Evolutionary conservation across 2,329 filamentous ascomycete genomes (phyloP).

Genomic region (Hypoxylon rubiginosum): DNA sequence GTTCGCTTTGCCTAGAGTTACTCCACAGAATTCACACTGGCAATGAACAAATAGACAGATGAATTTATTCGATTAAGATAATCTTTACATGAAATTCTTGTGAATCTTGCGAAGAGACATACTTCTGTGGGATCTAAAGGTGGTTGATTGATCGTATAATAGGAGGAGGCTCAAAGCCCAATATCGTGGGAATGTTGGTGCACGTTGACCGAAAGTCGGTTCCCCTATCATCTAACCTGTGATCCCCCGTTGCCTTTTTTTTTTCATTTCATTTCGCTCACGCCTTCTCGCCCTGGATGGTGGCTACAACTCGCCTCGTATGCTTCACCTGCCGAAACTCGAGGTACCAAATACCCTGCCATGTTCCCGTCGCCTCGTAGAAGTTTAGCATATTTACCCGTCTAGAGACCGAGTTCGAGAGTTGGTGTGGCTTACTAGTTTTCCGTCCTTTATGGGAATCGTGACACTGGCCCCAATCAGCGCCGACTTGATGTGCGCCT

Average conservation of each 20-base stretch:
- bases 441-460: constrained; percentile 90
- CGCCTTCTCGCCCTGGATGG: constrained; percentile 88
- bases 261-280: constrained; percentile 42
- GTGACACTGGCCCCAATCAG: constrained; percentile 90
- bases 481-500: constrained; percentile 94
- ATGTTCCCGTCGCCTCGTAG: constrained; percentile 71
- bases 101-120: not conserved
- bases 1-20: not conserved
- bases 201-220: not conserved
- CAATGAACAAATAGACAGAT: not conserved
- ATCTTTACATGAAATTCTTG: not conserved
- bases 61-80: not conserved
- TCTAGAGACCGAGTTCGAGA: not conserved
- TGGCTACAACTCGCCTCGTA: constrained; percentile 86
- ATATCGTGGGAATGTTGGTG: no score
- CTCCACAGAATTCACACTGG: not conserved
- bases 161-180: not conserved
- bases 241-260: not conserved
- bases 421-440: constrained; percentile 65
- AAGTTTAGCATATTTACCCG: constrained; percentile 12
- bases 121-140: not conserved
- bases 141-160: not conserved
- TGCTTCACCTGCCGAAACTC: constrained; percentile 87
- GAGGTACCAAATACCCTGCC: constrained; percentile 94
- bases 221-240: not conserved